phyloP scores from a whole-genome alignment of 805 yeast species.

The Phaffomyces thermotolerans region DNA sequence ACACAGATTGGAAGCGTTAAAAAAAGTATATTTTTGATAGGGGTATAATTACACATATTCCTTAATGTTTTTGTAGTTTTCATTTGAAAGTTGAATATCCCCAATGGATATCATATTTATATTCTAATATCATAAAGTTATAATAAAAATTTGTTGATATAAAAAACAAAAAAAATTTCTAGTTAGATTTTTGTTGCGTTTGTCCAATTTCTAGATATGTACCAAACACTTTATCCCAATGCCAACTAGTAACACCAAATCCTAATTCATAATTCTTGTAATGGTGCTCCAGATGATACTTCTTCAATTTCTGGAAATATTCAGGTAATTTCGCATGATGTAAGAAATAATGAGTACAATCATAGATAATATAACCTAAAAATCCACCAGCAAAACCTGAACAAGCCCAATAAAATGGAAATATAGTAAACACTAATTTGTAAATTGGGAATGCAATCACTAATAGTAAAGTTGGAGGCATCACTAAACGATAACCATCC shows the following conservation, averaged over 20 bases:
- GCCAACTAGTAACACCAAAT: constrained; percentile 89
- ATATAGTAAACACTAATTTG: constrained; percentile 61
- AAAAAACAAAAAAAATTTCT: neutral
- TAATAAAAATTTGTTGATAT: neutral
- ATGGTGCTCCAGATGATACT: constrained; percentile 93
- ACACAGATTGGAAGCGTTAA: constrained; percentile 9
- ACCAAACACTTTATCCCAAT: constrained; percentile 91
- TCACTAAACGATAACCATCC: constrained; percentile 88
- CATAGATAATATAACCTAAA: constrained; percentile 88
- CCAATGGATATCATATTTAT: neutral
- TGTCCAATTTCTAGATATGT: constrained; percentile 51
- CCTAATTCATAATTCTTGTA: constrained; percentile 96
- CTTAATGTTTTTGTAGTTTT: too few species aligned
- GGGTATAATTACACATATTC: too few species aligned
- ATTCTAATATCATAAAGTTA: neutral
- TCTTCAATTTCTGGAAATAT: constrained; percentile 71
- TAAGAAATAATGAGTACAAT: constrained; percentile 86
- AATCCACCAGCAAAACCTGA: constrained; percentile 95
- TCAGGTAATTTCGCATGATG: constrained; percentile 84
- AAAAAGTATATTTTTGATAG: constrained; percentile 10
- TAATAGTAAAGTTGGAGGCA: constrained; percentile 88
- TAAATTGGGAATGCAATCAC: constrained; percentile 75
- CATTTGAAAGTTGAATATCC: too few species aligned
- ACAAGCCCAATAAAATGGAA: constrained; percentile 82
- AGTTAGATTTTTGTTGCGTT: constrained; percentile 12